Conservation (phyloP, 2,329 filamentous ascomycete genomes). For the Fusarium sterilihyphosum region DNA sequence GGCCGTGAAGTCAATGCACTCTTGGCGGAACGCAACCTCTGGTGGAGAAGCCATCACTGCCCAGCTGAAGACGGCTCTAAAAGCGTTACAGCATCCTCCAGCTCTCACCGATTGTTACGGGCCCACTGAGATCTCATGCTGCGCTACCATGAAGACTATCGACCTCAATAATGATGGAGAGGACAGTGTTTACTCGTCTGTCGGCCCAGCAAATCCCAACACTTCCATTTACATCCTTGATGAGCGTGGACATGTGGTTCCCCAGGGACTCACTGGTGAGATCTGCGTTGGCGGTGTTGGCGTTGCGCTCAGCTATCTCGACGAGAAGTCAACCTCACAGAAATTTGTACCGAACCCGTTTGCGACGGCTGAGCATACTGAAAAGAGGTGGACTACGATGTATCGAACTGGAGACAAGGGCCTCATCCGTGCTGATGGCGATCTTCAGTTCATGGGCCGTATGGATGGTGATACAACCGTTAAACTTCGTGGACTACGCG, state of each 20-base stretch:
- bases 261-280: not conserved
- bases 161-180: accelerated
- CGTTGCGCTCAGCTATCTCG: not conserved
- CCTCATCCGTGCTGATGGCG: not conserved
- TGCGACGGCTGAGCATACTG: not conserved
- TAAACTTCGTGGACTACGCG: not conserved
- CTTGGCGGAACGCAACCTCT: not conserved
- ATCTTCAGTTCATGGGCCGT: not conserved
- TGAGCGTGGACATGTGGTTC: not conserved
- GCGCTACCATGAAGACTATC: not conserved
- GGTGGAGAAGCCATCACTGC: not conserved
- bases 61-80: not conserved
- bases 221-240: not conserved
- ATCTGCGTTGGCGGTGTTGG: not conserved
- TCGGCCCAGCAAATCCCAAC: not conserved
- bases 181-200: accelerated
- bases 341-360: not conserved
- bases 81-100: not conserved
- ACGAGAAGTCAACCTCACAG: not conserved
- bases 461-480: not conserved
- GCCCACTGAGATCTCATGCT: not conserved
- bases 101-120: not conserved
- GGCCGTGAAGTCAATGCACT: accelerated
- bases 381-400: not conserved
- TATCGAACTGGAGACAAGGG: not conserved